Percentiles rank a stretch among this genome's conserved stretches.
phyloP scores from a whole-genome alignment of 306 rosid species.

The Ammopiptanthus mongolicus region DNA sequence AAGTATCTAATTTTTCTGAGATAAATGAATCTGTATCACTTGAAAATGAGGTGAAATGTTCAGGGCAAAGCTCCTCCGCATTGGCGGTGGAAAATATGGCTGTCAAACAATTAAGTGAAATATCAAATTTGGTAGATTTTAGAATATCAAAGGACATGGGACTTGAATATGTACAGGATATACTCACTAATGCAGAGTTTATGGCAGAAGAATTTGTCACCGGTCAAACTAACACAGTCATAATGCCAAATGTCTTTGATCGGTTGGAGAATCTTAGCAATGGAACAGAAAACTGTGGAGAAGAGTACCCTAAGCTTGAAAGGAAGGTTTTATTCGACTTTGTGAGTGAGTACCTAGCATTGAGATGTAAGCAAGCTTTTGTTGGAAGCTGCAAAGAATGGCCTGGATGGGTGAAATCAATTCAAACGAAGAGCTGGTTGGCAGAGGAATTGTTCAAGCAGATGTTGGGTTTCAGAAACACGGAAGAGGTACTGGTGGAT shows the following conservation, averaged over 20 bases:
- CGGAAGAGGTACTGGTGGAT: slow-evolving; percentile 65
- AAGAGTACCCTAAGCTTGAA: slow-evolving; percentile 34
- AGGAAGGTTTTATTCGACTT: slow-evolving; percentile 63
- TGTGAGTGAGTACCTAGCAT: slow-evolving; percentile 50
- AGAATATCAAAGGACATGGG: slow-evolving; percentile 47
- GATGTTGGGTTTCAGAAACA: slow-evolving; percentile 49
- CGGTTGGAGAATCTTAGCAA: slow-evolving; percentile 39
- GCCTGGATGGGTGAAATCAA: slow-evolving; percentile 37
- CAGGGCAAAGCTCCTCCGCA: slow-evolving; percentile 37
- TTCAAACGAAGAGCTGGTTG: slow-evolving; percentile 40
- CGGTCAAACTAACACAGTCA: slow-evolving; percentile 33
- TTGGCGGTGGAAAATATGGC: slow-evolving; percentile 13
- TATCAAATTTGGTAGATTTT: slow-evolving; percentile 19
- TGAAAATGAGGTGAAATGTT: slow-evolving; percentile 26
- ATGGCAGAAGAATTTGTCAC: slow-evolving; percentile 43
- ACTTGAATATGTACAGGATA: slow-evolving; percentile 51
- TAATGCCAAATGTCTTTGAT: slow-evolving; percentile 55
- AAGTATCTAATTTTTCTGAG: slow-evolving; percentile 29
- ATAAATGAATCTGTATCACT: slow-evolving; percentile 29
- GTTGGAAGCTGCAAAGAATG: slow-evolving; percentile 50
- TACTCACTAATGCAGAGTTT: slow-evolving; percentile 48
- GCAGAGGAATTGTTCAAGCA: slow-evolving; percentile 61
- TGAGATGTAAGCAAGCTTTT: slow-evolving; percentile 36
- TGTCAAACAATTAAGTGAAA: slow-evolving; percentile 22
- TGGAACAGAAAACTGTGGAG: slow-evolving; percentile 16